Base-by-base conservation (phyloP, 1,139 yeast species). In the Meyerozyma carpophila region DNA sequence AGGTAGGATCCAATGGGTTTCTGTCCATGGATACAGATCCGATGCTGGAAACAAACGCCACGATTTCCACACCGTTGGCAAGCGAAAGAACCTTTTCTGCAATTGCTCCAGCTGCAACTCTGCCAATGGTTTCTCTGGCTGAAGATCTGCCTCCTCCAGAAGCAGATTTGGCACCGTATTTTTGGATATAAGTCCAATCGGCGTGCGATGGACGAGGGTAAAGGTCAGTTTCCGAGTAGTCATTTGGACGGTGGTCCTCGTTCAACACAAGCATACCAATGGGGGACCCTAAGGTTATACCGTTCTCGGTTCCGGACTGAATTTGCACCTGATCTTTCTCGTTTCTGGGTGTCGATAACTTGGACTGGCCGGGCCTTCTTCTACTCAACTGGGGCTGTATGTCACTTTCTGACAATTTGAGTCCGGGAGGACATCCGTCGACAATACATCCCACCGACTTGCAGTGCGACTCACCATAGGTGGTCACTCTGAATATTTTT, bases 171-270 rank as follows among this genome's bases (percentile, higher is more conserved):
- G 81, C 76, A 32, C 97, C 96, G 68, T 93, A 93, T 67, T 93
- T 93, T 53, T 79, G 76, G 58, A 88, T 75, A 67, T 93, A 93
- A 21, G 98, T 93, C 77, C 78, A 90, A 67, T 93, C 98, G 13
- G 98, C 98, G 66, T 93, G 98, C 39, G 96, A 87, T 24, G 98
- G 98, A 65, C 98, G 82, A 52, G 98, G 98, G 72, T 84, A 93
- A 52, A 85, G 76, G 61, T 91, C 97, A 64, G 95, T 91, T 59
- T 91, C 98, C 26, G 89, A 79, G 73, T 93, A 93, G 66, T 93
- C 98, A 53, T 89, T 81, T 14, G 98, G 98, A 60, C 98, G 81
- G 63, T 93, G 98, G 68, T 93, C 98, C 70, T 93, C 91, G 65
- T 93, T 93, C 59, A 76, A 75, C 20, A 93, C 95, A 49, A 90